A percentile compares a stretch with the other conserved stretches of the same genome.
These are phyloP conservation scores for Globisporangium heterothallicum DNA, from an alignment of 352 stramenopile species.

Conservation along the genomic window DNA sequence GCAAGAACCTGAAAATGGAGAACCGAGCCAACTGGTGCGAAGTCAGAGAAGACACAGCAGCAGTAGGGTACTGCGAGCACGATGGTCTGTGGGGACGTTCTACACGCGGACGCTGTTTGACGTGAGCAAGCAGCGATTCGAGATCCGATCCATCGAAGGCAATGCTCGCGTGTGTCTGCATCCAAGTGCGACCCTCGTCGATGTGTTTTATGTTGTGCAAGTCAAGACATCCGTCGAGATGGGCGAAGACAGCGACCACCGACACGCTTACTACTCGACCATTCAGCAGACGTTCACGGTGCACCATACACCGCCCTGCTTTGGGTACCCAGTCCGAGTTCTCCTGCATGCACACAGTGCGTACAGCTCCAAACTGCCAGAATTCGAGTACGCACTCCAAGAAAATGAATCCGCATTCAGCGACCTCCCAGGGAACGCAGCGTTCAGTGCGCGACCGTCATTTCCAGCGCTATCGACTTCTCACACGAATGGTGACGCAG, in stretches of 20 bases:
- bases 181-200: conserved; percentile 27
- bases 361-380: conserved; percentile 14
- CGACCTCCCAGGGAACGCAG: conserved; percentile 33
- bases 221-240: conserved; percentile 20
- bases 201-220: conserved; percentile 29
- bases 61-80: conserved; percentile 17
- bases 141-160: conserved; percentile 68
- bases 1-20: not conserved
- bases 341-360: conserved; percentile 26
- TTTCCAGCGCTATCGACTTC: conserved; percentile 37
- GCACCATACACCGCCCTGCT: conserved; percentile 22
- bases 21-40: not conserved
- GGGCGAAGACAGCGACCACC: conserved; percentile 7
- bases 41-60: not conserved
- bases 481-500: conserved; percentile 3
- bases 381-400: conserved; percentile 21
- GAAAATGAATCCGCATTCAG: conserved; percentile 5
- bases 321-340: conserved; percentile 32
- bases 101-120: conserved; percentile 27
- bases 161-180: conserved; percentile 37
- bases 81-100: conserved; percentile 25
- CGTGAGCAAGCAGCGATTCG: conserved; percentile 25
- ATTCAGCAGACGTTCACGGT: conserved; percentile 40
- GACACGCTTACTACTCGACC: conserved; percentile 30
- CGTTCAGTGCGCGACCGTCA: conserved; percentile 32